A percentile compares a stretch with the other conserved stretches of the same genome.
These are phyloP conservation scores for Striga hermonthica DNA, from an alignment of 305 asterid genomes.

Conservation along the genomic window DNA sequence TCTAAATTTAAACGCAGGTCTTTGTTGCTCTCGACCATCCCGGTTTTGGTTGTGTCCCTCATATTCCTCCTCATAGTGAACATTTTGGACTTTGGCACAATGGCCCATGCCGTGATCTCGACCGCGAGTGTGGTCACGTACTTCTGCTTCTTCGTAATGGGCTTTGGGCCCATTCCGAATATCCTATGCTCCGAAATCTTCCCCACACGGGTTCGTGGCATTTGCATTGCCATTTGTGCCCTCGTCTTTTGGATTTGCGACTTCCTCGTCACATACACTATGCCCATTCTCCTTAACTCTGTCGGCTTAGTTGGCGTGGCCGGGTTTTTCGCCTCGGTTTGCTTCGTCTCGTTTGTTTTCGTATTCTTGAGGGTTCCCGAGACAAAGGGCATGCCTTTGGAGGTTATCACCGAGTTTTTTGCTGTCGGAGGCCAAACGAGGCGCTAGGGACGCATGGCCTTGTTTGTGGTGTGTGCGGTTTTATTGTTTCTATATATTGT, in stretches of 20 bases:
- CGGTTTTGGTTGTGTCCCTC: constrained; percentile 48
- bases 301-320: constrained; percentile 61
- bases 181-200: constrained; percentile 64
- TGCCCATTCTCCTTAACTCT: constrained; percentile 40
- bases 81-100: constrained; percentile 39
- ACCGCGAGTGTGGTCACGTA: constrained; percentile 51
- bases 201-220: constrained; percentile 64
- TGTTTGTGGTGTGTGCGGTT: too few relatives aligned
- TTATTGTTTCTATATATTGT: too few relatives aligned
- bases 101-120: constrained; percentile 51
- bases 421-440: constrained; percentile 59
- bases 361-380: constrained; percentile 62
- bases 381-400: constrained; percentile 70
- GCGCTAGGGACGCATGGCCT: too few relatives aligned
- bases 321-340: constrained; percentile 49
- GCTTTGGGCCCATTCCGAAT: constrained; percentile 63
- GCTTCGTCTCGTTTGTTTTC: constrained; percentile 51
- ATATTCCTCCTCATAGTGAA: constrained; percentile 47
- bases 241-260: constrained; percentile 64
- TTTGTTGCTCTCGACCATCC: constrained; percentile 56
- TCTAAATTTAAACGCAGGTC: too few relatives aligned
- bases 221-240: constrained; percentile 66
- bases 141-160: constrained; percentile 63
- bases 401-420: constrained; percentile 64
- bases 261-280: constrained; percentile 1